Conservation (phyloP, 768 basidiomycete genomes). For the Hericium coralloides region DNA sequence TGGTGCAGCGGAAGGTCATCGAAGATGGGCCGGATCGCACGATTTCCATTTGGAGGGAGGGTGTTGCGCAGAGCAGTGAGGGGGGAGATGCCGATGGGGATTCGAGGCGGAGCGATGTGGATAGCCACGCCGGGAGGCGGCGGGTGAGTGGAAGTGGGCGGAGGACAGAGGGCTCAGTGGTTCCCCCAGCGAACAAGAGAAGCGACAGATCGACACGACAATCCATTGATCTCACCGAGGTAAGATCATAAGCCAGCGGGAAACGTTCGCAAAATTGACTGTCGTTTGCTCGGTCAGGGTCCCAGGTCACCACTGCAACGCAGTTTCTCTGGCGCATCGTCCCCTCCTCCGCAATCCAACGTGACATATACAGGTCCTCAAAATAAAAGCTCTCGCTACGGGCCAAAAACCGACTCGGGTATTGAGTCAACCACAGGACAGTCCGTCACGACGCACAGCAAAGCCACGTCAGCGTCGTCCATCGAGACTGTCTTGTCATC, state of each 20-base stretch:
- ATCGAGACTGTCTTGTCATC: constrained; percentile 48
- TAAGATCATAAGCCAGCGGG: not conserved
- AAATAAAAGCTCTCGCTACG: not conserved
- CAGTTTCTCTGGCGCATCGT: constrained; percentile 2
- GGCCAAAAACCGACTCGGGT: constrained; percentile 7
- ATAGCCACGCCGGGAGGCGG: constrained; percentile 18
- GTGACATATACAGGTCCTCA: not conserved
- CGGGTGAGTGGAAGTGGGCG: constrained; percentile 6
- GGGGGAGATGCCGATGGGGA: constrained; percentile 1
- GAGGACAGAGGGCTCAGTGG: constrained; percentile 1
- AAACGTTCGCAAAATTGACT: not conserved
- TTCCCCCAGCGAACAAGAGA: constrained; percentile 7
- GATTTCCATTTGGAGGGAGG: constrained; percentile 28
- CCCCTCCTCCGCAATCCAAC: constrained; percentile 4
- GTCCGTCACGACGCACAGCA: constrained; percentile 12
- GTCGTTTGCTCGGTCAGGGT: not conserved
- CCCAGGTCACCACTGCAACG: constrained; percentile 4
- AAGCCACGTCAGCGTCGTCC: constrained; percentile 29
- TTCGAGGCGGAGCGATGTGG: constrained; percentile 9
- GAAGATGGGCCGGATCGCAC: constrained; percentile 27
- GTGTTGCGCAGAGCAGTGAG: constrained; percentile 22
- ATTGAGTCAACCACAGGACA: constrained; percentile 3
- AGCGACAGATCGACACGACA: constrained; percentile 13
- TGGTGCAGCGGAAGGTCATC: constrained; percentile 24
- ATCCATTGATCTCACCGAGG: constrained; percentile 22